Percentiles rank a stretch among this genome's conserved stretches.
These are phyloP conservation scores for Symmetrospora coprosmae DNA, from an alignment of 768 basidiomycete genomes.

Conservation along the genomic window DNA sequence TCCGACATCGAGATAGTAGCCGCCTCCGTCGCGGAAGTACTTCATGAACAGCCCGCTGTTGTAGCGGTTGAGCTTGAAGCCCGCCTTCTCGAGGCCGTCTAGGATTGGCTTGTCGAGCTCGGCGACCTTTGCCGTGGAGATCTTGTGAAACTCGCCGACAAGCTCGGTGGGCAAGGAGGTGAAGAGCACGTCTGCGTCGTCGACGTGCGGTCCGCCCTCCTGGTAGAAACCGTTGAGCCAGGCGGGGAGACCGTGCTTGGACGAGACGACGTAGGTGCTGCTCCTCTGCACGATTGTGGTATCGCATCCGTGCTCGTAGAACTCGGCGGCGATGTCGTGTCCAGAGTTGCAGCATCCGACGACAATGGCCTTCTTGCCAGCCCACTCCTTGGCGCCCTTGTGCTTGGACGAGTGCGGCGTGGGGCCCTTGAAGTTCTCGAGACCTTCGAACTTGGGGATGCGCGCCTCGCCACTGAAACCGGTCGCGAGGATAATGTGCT, in stretches of 20 bases:
- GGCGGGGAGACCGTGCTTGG: slow-evolving; percentile 29
- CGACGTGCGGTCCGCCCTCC: slow-evolving; percentile 44
- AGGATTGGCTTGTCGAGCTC: slow-evolving; percentile 47
- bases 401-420: slow-evolving; percentile 50
- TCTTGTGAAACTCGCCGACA: slow-evolving; percentile 26
- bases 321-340: slow-evolving; percentile 43
- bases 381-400: slow-evolving; percentile 44
- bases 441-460: slow-evolving; percentile 22
- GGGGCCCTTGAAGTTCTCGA: slow-evolving; percentile 52
- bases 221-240: slow-evolving; percentile 36
- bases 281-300: slow-evolving; percentile 44
- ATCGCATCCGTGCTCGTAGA: slow-evolving; percentile 41
- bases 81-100: slow-evolving; percentile 46
- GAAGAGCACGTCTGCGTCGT: slow-evolving; percentile 45
- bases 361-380: slow-evolving; percentile 58
- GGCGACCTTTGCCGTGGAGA: slow-evolving; percentile 39
- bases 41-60: slow-evolving; percentile 30
- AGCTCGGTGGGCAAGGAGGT: slow-evolving; percentile 42
- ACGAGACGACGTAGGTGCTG: slow-evolving; percentile 43
- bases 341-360: slow-evolving; percentile 55
- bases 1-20: slow-evolving; percentile 33
- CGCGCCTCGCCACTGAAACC: slow-evolving; percentile 33
- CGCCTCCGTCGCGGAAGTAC: slow-evolving; percentile 30
- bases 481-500: slow-evolving; percentile 28
- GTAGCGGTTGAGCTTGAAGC: slow-evolving; percentile 43